Percentiles rank a stretch among this genome's conserved stretches.
Conservation (phyloP, 768 basidiomycete species). For the Xerocomellus dryophilus region DNA sequence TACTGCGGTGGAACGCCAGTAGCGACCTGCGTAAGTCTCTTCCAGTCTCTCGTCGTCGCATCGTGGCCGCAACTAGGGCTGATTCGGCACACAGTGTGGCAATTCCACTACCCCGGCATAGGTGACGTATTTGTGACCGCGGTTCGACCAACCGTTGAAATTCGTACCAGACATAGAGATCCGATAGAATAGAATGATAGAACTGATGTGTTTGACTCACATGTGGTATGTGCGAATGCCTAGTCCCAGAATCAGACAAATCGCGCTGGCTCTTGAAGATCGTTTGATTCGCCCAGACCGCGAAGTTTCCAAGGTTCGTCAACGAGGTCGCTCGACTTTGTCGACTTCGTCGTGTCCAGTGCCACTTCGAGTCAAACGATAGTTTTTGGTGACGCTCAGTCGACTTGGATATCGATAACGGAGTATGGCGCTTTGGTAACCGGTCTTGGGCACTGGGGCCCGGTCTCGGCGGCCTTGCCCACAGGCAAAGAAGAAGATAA, state of each 20-base stretch:
- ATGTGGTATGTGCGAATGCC: background rate
- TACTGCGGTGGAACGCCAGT: slow-evolving; percentile 7
- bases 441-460: no score
- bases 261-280: background rate
- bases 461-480: no score
- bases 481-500: no score
- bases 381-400: no score
- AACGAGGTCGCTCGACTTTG: no score
- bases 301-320: background rate
- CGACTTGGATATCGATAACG: no score
- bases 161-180: background rate
- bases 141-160: background rate
- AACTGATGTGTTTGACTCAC: background rate
- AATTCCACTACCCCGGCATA: no score
- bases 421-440: no score
- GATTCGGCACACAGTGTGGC: slow-evolving; percentile 15
- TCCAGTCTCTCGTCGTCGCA: background rate
- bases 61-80: background rate
- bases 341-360: no score
- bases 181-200: background rate
- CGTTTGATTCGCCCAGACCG: slow-evolving; percentile 1
- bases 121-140: background rate
- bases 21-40: slow-evolving; percentile 17
- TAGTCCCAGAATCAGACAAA: background rate
- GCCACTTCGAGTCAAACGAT: no score